These are phyloP conservation scores for Alternaria infectoria DNA, from an alignment of 2,329 filamentous ascomycete species.

Conservation along the genomic window DNA sequence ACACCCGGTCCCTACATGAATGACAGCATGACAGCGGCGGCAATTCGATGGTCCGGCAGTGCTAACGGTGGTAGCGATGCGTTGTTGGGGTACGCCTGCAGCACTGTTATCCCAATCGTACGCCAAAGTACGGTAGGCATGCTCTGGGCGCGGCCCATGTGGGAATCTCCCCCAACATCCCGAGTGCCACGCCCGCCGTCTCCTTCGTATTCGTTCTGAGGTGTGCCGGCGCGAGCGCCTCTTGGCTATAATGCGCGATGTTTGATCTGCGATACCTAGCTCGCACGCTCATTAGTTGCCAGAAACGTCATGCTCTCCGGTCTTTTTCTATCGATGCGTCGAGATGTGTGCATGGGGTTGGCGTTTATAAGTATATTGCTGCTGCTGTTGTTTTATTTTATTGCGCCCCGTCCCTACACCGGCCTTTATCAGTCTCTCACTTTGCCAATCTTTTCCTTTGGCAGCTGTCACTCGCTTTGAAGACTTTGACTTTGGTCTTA, in stretches of 20 bases:
- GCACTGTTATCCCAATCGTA: background rate
- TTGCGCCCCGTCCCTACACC: background rate
- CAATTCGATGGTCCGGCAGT: background rate
- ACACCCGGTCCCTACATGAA: background rate
- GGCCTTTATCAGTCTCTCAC: constrained; percentile 6
- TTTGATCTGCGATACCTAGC: constrained; percentile 5
- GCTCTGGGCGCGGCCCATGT: background rate
- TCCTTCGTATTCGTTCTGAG: constrained; percentile 8
- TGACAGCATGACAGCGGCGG: background rate
- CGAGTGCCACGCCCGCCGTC: background rate
- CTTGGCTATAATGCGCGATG: constrained; percentile 6
- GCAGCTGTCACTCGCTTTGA: constrained; percentile 1
- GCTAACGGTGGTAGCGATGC: background rate
- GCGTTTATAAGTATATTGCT: constrained; percentile 2
- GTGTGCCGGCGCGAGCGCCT: background rate
- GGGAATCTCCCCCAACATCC: background rate
- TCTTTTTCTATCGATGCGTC: constrained; percentile 1
- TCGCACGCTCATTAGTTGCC: constrained; percentile 11
- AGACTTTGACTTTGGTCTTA: background rate
- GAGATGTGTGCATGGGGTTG: background rate
- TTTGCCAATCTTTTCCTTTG: constrained; percentile 2
- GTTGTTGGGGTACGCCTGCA: background rate
- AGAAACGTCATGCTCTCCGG: constrained; percentile 7
- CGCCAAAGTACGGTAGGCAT: background rate
- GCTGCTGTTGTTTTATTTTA: background rate